Base-by-base conservation (phyloP, 1,284 basidiomycete species). In the Irpex sp. region DNA sequence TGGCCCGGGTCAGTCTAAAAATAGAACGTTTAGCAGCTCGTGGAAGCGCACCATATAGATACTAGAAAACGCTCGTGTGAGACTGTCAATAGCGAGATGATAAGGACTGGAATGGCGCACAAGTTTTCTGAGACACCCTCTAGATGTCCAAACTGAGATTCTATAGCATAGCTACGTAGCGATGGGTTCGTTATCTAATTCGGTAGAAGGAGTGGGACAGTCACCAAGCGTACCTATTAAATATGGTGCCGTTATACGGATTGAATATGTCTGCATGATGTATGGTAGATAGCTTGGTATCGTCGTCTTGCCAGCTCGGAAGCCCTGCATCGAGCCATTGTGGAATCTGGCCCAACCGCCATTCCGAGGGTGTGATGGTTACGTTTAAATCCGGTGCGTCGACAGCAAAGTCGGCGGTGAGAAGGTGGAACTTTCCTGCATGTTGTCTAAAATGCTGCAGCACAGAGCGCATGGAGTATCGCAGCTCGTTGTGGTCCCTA, bases 231-330 rank as follows among this genome's bases (percentile, higher is more conserved):
- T 15, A 73, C 72, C 72, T 73, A 58, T 71, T 72, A 67, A 72
- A 74, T 21, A 62, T 68, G 15, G 69, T 70, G 17, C 65, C 66
- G 17, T 65, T 65, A 61, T 74, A 72, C 3, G 71, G 71, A 11
- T 69, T 60, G 55, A 74, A 71, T 57, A 72, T 67, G 19, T 71
- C 61, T 0, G 69, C 70, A 53, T 74, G 72, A 56, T 74, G 72
- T 13, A 62, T 68, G 17, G 71, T 64, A 15, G 68, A 68, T 11
- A 74, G 69, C 59, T 68, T 62, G 4, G 69, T 60, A 21, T 68
- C 53, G 5, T 70, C 68, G 58, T 72, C 67, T 9, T 58, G 58
- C 70, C 70, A 71, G 77, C 21, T 50, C 21, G 39, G 43, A 21
- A 60, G 36, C 26, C 58, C 57, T 8, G 37, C 21, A 37, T 64